Percentiles rank a stretch among this genome's conserved stretches.
Conservation (phyloP, 306 rosid species). For the Malus sieversii region DNA sequence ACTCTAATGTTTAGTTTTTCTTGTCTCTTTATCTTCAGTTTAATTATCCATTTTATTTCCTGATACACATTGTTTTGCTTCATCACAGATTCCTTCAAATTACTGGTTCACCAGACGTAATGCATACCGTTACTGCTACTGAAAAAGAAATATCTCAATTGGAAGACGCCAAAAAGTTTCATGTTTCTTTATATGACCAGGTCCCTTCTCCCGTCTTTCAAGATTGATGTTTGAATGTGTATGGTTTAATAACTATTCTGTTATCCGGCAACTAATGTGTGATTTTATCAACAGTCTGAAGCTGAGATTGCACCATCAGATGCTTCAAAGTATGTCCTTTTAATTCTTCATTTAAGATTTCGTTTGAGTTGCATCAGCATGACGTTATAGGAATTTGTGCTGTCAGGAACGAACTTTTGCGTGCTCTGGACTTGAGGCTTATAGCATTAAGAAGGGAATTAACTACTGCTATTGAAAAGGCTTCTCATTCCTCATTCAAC, state of each 20-base stretch:
- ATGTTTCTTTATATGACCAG: constrained; percentile 76
- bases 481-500: constrained; percentile 37
- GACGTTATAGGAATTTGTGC: constrained; percentile 34
- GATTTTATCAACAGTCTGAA: constrained; percentile 46
- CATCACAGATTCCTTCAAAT: constrained; percentile 60
- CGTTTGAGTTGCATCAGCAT: constrained; percentile 18
- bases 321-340: constrained; percentile 76
- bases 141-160: constrained; percentile 79
- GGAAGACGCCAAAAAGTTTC: constrained; percentile 80
- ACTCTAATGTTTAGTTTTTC: background rate
- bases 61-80: constrained; percentile 14
- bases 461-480: constrained; percentile 39
- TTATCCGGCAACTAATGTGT: constrained; percentile 24
- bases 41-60: constrained; percentile 5
- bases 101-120: constrained; percentile 55
- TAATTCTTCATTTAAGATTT: constrained; percentile 13
- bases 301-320: constrained; percentile 47
- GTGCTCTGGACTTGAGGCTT: constrained; percentile 87
- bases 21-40: constrained; percentile 9
- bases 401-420: constrained; percentile 75
- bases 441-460: constrained; percentile 60
- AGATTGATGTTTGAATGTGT: constrained; percentile 13
- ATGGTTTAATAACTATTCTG: constrained; percentile 4
- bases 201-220: constrained; percentile 29
- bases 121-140: constrained; percentile 27